Percentiles rank a stretch among this genome's conserved stretches.
These are phyloP conservation scores for Paramecium caudatum DNA, from an alignment of 73 alveolate species.

Conservation along the genomic window DNA sequence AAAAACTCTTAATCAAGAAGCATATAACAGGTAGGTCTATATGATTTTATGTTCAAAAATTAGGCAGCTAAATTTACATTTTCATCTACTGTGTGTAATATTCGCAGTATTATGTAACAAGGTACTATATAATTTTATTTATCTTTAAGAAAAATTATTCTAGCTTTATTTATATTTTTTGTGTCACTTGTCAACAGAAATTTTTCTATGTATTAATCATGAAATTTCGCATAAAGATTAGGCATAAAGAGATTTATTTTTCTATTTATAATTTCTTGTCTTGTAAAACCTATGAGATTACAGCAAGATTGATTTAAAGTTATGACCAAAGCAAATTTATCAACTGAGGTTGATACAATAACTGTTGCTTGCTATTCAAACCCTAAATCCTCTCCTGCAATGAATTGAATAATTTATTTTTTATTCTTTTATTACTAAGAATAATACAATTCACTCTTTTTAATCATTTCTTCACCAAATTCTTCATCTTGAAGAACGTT, in stretches of 20 bases:
- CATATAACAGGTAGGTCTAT: conserved; percentile 42
- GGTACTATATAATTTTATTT: conserved; percentile 58
- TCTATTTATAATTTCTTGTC: conserved; percentile 45
- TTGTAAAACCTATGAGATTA: conserved; percentile 1
- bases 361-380: background rate
- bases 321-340: background rate
- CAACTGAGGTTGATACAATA: conserved; percentile 15
- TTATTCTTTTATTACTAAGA: background rate
- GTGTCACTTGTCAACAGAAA: background rate
- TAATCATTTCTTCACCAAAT: conserved; percentile 87
- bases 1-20: background rate
- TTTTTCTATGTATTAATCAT: conserved; percentile 25
- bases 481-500: conserved; percentile 90
- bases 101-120: background rate
- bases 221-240: background rate
- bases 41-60: background rate
- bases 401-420: background rate
- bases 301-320: conserved; percentile 23
- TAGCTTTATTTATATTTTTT: background rate
- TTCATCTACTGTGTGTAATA: background rate
- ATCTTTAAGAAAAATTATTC: conserved; percentile 6
- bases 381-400: conserved; percentile 41
- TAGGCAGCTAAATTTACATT: conserved; percentile 10
- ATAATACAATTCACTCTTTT: conserved; percentile 69
- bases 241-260: conserved; percentile 55